Conservation (phyloP, 2,329 filamentous ascomycete genomes). For the Pseudocercospora crystallina region DNA sequence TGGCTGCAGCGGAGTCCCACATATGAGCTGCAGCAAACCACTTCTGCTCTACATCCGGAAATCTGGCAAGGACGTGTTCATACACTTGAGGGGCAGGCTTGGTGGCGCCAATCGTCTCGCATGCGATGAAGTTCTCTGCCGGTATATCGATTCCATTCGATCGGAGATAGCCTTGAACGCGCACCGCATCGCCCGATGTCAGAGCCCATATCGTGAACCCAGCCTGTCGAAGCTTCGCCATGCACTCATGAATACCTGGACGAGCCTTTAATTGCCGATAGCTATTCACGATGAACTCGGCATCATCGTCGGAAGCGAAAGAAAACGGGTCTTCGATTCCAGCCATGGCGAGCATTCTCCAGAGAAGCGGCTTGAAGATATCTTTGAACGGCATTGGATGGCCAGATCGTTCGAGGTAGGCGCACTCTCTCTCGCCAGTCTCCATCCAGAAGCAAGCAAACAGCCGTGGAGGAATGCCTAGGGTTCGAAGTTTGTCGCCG, state of each 20-base stretch:
- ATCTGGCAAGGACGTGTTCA: slow-evolving; percentile 40
- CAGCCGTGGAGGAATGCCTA: slow-evolving; percentile 43
- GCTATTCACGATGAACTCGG: slow-evolving; percentile 38
- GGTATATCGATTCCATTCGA: slow-evolving; percentile 50
- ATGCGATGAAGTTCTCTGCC: slow-evolving; percentile 51
- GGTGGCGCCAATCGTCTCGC: slow-evolving; percentile 47
- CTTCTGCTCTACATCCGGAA: slow-evolving; percentile 37
- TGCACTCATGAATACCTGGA: slow-evolving; percentile 41
- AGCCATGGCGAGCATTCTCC: slow-evolving; percentile 46
- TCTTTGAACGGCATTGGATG: slow-evolving; percentile 44
- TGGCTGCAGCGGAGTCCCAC: slow-evolving; percentile 58
- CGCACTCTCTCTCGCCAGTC: slow-evolving; percentile 49
- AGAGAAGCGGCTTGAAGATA: slow-evolving; percentile 47
- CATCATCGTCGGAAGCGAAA: slow-evolving; percentile 45
- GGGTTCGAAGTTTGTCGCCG: slow-evolving; percentile 39
- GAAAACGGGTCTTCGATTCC: slow-evolving; percentile 44
- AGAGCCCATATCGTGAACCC: slow-evolving; percentile 56
- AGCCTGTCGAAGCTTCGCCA: slow-evolving; percentile 42
- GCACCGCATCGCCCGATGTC: slow-evolving; percentile 51
- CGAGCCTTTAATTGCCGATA: slow-evolving; percentile 37
- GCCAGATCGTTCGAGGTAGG: slow-evolving; percentile 46
- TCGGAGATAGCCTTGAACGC: slow-evolving; percentile 53
- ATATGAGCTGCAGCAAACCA: slow-evolving; percentile 61
- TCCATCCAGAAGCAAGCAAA: slow-evolving; percentile 50
- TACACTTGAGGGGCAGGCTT: slow-evolving; percentile 54